Base-by-base conservation (phyloP, 2,329 filamentous ascomycete genomes). In the Mariannaea sp. region DNA sequence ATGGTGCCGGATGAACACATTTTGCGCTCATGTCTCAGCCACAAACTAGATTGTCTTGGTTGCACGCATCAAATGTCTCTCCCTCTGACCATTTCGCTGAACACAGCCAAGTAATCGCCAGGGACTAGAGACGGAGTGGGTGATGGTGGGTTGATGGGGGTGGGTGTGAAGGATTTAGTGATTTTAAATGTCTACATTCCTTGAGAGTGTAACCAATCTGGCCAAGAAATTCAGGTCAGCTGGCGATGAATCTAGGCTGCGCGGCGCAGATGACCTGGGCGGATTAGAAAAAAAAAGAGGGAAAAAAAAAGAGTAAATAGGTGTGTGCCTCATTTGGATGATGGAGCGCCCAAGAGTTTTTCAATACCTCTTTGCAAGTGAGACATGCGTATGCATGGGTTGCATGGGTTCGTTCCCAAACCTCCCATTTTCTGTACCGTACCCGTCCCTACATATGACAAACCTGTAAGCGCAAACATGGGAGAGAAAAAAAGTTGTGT, bases 21-120 rank as follows among this genome's bases (percentile, higher is more conserved):
- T 61, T 58, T 61, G 62, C 22, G 57, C 49, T 59, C 61, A 55
- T 62, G 64, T 66, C 64, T 65, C 58, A 57, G 56, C 56, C 46
- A 41, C 49, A 13, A 52, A 39, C 55, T 49, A 40, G 41, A 36
- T n/a, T 62, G 57, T 62, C 61, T 65, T 62, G 59, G 49, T 56
- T 40, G 50, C 39, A 55, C 53, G 54, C 54, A 61, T 43, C 35
- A 19, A 40, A 36, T 40, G 47, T 41, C 26, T 42, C 43, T 39
- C 38, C 20, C 29, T 42, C 49, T 27, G 41, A 46, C 53, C 41
- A 43, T 50, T 51, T 56, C 22, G 42, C 35, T 40, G 49, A 30
- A 42, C 35, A 62, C 62, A 27, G 13, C 60, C 55, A 47, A 5
- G 27, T 7, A 10, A 14, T 20, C 16, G 38, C 38, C 13, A n/a